Conservation (phyloP, 495 filamentous ascomycete genomes). For the Podospora appendiculata region DNA sequence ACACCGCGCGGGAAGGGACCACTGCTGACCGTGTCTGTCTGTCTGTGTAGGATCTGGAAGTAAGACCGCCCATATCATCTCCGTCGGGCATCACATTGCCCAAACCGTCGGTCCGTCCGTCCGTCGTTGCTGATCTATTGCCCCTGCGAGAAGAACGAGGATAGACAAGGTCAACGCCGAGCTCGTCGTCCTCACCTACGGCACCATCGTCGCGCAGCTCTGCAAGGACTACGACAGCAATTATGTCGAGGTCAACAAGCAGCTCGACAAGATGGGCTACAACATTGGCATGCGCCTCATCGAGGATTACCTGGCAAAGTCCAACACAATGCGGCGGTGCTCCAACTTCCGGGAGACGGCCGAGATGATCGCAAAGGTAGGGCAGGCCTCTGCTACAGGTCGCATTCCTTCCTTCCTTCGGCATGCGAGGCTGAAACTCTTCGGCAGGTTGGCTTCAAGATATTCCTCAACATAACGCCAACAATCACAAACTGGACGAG, state of each 20-base stretch:
- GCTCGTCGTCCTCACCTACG: conserved; percentile 93
- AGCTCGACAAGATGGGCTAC: conserved; percentile 98
- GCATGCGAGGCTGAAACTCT: not conserved
- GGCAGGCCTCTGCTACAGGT: not conserved
- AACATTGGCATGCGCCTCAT: conserved; percentile 95
- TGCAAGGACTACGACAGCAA: conserved; percentile 92
- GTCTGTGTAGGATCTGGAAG: conserved; percentile 81
- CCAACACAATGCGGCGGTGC: conserved; percentile 73
- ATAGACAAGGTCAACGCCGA: conserved; percentile 77
- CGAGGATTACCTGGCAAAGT: conserved; percentile 95
- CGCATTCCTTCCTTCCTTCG: not conserved
- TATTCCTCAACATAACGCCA: conserved; percentile 96
- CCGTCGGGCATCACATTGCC: not conserved
- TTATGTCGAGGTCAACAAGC: conserved; percentile 91
- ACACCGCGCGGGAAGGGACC: not conserved
- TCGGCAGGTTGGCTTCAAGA: conserved; percentile 88
- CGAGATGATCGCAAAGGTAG: conserved; percentile 91
- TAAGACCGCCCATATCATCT: conserved; percentile 42
- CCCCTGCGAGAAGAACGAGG: conserved; percentile 42
- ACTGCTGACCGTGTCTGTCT: not conserved
- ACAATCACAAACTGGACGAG: conserved; percentile 90
- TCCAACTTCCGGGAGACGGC: conserved; percentile 91
- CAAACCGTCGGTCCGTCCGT: no score
- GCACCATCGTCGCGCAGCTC: conserved; percentile 92
- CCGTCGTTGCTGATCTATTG: not conserved